Percentiles rank a stretch among this genome's conserved stretches.
Conservation (phyloP, 768 basidiomycete genomes). For the Rubroboletus satanas region DNA sequence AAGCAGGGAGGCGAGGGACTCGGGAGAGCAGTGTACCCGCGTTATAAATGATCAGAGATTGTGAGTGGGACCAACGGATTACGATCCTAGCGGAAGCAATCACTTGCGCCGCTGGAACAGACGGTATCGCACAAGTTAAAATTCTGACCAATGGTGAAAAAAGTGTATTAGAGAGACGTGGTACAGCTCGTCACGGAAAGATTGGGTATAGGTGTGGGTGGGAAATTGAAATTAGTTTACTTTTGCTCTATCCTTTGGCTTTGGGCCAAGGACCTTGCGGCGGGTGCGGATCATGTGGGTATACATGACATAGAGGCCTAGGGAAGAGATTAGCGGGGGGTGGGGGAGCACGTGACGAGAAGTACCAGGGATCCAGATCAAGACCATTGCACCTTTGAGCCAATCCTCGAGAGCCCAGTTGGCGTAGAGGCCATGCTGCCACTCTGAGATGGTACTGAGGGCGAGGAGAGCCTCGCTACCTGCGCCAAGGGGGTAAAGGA, state of each 20-base stretch:
- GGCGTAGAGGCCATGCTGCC: conserved; percentile 38
- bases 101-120: neutral
- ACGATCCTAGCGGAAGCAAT: conserved; percentile 2
- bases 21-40: neutral
- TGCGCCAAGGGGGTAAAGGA: conserved; percentile 93
- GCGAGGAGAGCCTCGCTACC: conserved; percentile 85
- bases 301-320: conserved; percentile 53
- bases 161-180: conserved; percentile 22
- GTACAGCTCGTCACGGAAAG: neutral
- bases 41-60: conserved; percentile 10
- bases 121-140: neutral
- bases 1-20: neutral
- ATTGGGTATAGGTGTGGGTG: neutral
- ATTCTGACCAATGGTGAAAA: conserved; percentile 4
- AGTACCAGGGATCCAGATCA: conserved; percentile 88
- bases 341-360: neutral
- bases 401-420: conserved; percentile 58
- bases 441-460: conserved; percentile 64
- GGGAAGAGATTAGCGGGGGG: neutral
- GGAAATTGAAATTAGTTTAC: conserved; percentile 7
- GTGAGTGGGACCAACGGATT: conserved; percentile 7
- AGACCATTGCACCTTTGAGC: conserved; percentile 56
- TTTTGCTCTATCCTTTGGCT: conserved; percentile 31
- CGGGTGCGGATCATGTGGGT: conserved; percentile 59
- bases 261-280: conserved; percentile 46